phyloP scores from a whole-genome alignment of 2,329 filamentous ascomycete species.

The Alternaria conjuncta region DNA sequence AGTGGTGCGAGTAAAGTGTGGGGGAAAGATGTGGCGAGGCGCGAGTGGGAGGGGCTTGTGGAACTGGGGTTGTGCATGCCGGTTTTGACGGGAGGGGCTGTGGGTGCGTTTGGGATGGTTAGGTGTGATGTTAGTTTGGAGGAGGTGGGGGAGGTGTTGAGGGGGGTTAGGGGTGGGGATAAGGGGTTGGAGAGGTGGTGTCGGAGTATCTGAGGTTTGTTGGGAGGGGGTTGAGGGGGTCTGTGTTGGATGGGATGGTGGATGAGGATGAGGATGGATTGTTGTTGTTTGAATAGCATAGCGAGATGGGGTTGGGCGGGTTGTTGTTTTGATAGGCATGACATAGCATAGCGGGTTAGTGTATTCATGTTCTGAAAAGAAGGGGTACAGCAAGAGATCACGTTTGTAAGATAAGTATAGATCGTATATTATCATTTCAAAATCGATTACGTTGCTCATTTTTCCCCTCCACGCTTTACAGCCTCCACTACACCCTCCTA shows the following conservation, averaged over 20 bases:
- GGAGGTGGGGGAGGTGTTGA: conserved; percentile 70
- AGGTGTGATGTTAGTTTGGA: conserved; percentile 78
- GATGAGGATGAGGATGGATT: neutral
- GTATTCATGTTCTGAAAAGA: neutral
- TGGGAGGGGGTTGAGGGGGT: no score
- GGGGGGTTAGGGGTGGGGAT: conserved; percentile 52
- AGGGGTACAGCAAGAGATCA: neutral
- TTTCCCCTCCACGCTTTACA: neutral
- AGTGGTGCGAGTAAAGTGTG: conserved; percentile 68
- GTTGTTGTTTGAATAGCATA: neutral
- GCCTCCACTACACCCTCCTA: neutral
- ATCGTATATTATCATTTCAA: neutral
- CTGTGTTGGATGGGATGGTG: neutral
- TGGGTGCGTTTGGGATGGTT: conserved; percentile 56
- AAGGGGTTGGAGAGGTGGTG: conserved; percentile 75
- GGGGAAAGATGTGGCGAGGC: conserved; percentile 74
- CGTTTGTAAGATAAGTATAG: neutral
- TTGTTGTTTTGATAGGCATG: neutral
- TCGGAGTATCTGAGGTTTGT: conserved; percentile 34
- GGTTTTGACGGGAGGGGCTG: conserved; percentile 43
- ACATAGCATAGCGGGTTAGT: neutral
- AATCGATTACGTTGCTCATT: neutral
- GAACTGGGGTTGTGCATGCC: conserved; percentile 73
- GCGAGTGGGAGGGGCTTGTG: conserved; percentile 77
- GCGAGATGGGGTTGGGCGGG: neutral